Percentiles rank a stretch among this genome's conserved stretches.
These are phyloP conservation scores for Globisporangium viniferum DNA, from an alignment of 352 stramenopile species.

Conservation along the genomic window DNA sequence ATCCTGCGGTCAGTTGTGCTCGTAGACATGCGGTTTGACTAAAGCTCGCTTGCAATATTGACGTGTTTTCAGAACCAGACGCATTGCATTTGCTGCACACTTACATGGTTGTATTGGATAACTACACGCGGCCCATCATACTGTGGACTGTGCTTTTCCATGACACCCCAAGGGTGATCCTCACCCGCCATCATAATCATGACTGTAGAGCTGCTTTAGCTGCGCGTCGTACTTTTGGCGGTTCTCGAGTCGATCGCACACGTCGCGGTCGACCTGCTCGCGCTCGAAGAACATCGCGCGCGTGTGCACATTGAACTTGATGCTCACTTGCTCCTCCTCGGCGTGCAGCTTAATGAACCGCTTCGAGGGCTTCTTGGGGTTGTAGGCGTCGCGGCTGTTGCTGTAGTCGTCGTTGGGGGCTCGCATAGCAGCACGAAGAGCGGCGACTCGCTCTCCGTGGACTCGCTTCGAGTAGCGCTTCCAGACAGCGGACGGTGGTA, in stretches of 20 bases:
- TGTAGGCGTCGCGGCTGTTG: slow-evolving; percentile 51
- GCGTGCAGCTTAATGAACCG: slow-evolving; percentile 45
- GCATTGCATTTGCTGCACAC: not conserved
- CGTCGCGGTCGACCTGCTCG: slow-evolving; percentile 44
- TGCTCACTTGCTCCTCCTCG: slow-evolving; percentile 34
- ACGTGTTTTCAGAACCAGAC: not conserved
- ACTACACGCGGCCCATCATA: not conserved
- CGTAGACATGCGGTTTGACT: not conserved
- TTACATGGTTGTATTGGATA: too few relatives aligned
- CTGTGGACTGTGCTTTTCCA: not conserved
- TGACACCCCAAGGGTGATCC: not conserved
- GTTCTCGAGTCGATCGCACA: slow-evolving; percentile 50
- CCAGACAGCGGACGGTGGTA: slow-evolving; percentile 19
- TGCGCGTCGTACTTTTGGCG: slow-evolving; percentile 30
- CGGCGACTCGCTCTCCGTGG: slow-evolving; percentile 26
- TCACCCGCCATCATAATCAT: not conserved
- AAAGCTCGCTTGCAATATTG: not conserved
- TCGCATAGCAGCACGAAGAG: slow-evolving; percentile 32
- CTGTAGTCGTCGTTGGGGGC: slow-evolving; percentile 34
- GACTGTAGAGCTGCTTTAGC: slow-evolving; percentile 14
- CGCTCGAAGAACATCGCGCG: slow-evolving; percentile 44
- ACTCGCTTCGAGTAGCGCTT: slow-evolving; percentile 39
- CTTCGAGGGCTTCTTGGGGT: slow-evolving; percentile 33
- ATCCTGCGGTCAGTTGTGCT: not conserved
- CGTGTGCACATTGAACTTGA: slow-evolving; percentile 36